phyloP scores from a whole-genome alignment of 768 basidiomycete genomes.

The Pleurotus platypus region DNA sequence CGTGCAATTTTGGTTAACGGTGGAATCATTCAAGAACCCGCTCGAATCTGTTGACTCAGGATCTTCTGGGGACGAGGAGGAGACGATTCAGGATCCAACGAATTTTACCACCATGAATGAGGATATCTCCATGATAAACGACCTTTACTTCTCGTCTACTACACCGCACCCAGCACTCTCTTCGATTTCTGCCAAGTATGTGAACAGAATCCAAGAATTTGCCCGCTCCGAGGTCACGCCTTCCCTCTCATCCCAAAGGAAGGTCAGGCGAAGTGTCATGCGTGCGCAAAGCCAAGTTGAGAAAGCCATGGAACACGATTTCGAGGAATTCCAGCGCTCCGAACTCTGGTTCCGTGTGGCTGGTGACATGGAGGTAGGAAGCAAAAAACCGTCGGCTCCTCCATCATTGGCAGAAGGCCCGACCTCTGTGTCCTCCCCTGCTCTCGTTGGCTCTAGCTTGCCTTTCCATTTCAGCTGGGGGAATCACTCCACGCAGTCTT shows the following conservation, averaged over 20 bases:
- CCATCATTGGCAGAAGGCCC: background rate
- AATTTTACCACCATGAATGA: slow-evolving; percentile 67
- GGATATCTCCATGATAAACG: slow-evolving; percentile 86
- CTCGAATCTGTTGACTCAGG: slow-evolving; percentile 79
- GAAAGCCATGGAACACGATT: slow-evolving; percentile 87
- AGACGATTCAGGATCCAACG: slow-evolving; percentile 49
- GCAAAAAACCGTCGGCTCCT: slow-evolving; percentile 10
- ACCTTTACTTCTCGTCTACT: slow-evolving; percentile 74
- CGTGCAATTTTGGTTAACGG: slow-evolving; percentile 96
- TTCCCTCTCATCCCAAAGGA: slow-evolving; percentile 40
- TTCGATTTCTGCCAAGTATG: slow-evolving; percentile 65
- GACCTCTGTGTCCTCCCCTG: slow-evolving; percentile 9
- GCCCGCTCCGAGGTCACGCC: slow-evolving; percentile 45
- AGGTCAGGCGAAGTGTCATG: slow-evolving; percentile 76
- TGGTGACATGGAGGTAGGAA: slow-evolving; percentile 55
- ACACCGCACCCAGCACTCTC: slow-evolving; percentile 56
- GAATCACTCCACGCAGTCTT: slow-evolving; percentile 7
- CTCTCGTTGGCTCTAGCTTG: slow-evolving; percentile 10
- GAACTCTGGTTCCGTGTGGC: slow-evolving; percentile 92
- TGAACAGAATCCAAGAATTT: slow-evolving; percentile 67
- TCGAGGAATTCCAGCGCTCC: slow-evolving; percentile 82
- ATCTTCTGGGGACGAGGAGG: slow-evolving; percentile 57
- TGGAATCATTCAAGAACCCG: slow-evolving; percentile 97
- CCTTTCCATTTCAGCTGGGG: slow-evolving; percentile 7
- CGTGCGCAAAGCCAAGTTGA: slow-evolving; percentile 84